These are phyloP conservation scores for Rhodotorula sphaerocarpa DNA, from an alignment of 768 basidiomycete species.

Conservation along the genomic window DNA sequence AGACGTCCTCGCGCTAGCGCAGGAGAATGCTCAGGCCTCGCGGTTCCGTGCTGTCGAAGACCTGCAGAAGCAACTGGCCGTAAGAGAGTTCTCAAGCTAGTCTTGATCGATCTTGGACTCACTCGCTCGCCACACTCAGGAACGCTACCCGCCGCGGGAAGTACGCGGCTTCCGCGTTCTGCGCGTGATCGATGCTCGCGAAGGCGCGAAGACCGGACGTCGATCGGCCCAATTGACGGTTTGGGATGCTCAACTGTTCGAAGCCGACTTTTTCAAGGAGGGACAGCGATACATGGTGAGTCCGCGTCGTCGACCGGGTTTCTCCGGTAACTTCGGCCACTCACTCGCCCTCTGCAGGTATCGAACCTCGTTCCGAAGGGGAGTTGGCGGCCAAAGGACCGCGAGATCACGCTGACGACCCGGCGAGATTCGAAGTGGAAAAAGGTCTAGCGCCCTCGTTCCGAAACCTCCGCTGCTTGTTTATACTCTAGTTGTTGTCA, in stretches of 20 bases:
- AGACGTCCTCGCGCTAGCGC: slow-evolving; percentile 47
- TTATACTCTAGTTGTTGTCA: slow-evolving; percentile 6
- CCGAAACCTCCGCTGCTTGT: not conserved
- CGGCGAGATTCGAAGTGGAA: slow-evolving; percentile 53
- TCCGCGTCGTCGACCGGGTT: too few relatives aligned
- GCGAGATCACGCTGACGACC: slow-evolving; percentile 64
- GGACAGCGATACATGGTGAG: slow-evolving; percentile 64
- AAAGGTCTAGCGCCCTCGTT: not conserved
- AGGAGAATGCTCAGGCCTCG: slow-evolving; percentile 50
- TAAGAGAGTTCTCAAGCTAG: slow-evolving; percentile 42
- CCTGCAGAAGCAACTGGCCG: slow-evolving; percentile 64
- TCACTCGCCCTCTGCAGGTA: slow-evolving; percentile 42
- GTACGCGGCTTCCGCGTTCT: slow-evolving; percentile 70
- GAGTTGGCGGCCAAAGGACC: slow-evolving; percentile 64
- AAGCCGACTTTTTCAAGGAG: slow-evolving; percentile 51
- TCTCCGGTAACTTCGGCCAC: too few relatives aligned
- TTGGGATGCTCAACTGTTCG: slow-evolving; percentile 63
- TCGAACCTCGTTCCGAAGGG: slow-evolving; percentile 67
- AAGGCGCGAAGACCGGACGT: slow-evolving; percentile 50
- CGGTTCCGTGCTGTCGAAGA: slow-evolving; percentile 53
- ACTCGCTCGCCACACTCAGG: slow-evolving; percentile 42
- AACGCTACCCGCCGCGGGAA: slow-evolving; percentile 61
- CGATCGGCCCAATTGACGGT: slow-evolving; percentile 68
- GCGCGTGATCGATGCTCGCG: slow-evolving; percentile 58
- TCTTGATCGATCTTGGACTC: not conserved